These are phyloP conservation scores for Capsicum chinense DNA, from an alignment of 257 asterid species.

Conservation along the genomic window DNA sequence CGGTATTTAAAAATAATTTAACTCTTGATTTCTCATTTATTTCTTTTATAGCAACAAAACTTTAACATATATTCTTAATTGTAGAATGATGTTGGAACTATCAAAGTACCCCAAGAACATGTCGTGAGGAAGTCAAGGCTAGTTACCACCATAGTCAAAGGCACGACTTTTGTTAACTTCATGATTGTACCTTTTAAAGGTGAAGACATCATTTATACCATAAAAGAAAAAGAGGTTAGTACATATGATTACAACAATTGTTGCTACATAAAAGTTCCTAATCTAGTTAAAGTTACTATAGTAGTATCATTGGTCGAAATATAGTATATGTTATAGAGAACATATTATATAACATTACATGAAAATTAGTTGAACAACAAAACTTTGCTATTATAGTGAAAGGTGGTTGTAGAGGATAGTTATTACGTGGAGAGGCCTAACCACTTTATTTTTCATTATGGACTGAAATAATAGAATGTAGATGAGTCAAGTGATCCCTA, in stretches of 20 bases:
- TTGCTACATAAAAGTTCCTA: not conserved
- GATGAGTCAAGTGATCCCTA: not conserved
- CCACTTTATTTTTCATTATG: not conserved
- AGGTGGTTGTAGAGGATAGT: not conserved
- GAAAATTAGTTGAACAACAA: not conserved
- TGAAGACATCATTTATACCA: not conserved
- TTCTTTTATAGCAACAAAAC: not conserved
- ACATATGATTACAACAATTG: not conserved
- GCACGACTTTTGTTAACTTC: not conserved
- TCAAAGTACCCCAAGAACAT: not conserved
- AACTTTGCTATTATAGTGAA: not conserved
- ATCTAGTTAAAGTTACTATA: not conserved
- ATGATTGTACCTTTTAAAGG: not conserved
- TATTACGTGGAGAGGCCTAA: not conserved
- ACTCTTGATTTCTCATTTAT: not conserved
- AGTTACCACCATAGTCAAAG: not conserved
- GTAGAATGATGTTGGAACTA: not conserved
- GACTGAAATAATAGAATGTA: not conserved
- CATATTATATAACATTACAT: not conserved
- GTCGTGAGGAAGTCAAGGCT: not conserved
- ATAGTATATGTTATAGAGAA: not conserved
- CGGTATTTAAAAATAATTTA: not conserved
- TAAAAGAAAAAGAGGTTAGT: not conserved
- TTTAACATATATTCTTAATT: not conserved
- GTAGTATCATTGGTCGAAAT: not conserved